Base-by-base conservation (phyloP, 306 rosid species). In the Gleditsia sinensis region DNA sequence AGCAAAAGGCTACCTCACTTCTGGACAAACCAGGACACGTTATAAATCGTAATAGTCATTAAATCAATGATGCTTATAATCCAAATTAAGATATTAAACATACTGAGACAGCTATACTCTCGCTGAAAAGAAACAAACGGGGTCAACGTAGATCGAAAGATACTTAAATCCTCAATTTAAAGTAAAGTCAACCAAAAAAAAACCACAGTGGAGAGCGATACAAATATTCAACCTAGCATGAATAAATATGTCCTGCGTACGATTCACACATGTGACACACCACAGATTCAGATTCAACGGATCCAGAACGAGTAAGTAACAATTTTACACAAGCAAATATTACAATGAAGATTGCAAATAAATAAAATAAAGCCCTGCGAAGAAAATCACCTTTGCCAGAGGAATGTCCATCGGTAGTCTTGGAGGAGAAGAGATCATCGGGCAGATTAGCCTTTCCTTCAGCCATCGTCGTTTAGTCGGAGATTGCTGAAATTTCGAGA, bases 371-470 rank as follows among this genome's bases (percentile, higher is more conserved):
- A 80, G 36, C 82, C 84, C 75, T 74, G 67, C 27, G 65, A 71
- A 64, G 14, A 51, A 40, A 8, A 80, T 25, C 48, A 88, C 93
- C 84, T 80, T 84, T 75, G 79, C 57, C 33, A 63, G 83, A 46
- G 61, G 67, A 68, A 79, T 63, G 74, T 12, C 75, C 76, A 77
- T 87, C 94, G 21, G 76, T 49, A 46, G 68, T 30, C 61, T 75
- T 87, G 50, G 91, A 79, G 19, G 83, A 74, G 70, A 81, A 82
- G 78, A 85, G 90, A 86, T 86, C 94, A 69, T 86, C 89, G 17
- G 91, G 91, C 34, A 89, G 89, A 85, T 83, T 85, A 72, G 79
- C 63, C 69, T 85, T 85, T 62, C 81, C 85, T 71, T 83, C 87
- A 61, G 85, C 78, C 90, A 81, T 87, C 37, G 80, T n/a, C 32